Percentiles rank a stretch among this genome's conserved stretches.
phyloP scores from a whole-genome alignment of 1,139 yeast species.

The Arxiozyma heterogenica region DNA sequence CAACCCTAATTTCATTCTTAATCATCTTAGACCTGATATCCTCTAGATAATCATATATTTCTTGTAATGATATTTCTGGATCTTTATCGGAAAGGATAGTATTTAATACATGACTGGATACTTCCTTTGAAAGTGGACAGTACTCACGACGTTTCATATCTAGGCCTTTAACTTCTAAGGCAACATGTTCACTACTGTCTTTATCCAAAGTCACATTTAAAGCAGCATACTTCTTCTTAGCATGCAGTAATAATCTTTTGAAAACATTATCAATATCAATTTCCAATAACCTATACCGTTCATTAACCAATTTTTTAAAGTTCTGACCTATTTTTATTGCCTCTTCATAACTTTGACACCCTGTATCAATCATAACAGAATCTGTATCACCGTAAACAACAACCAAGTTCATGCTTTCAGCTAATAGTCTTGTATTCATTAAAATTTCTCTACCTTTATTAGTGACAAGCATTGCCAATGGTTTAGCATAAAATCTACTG shows the following conservation, averaged over 20 bases:
- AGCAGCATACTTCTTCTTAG: slow-evolving; percentile 98
- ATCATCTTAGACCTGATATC: slow-evolving; percentile 51
- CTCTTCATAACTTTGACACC: slow-evolving; percentile 55
- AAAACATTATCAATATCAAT: slow-evolving; percentile 93
- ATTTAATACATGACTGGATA: slow-evolving; percentile 66
- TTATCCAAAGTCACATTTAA: slow-evolving; percentile 49
- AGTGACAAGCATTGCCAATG: slow-evolving; percentile 92
- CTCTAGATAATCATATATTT: slow-evolving; percentile 66
- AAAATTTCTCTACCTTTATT: slow-evolving; percentile 92
- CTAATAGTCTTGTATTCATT: slow-evolving; percentile 86
- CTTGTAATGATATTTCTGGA: slow-evolving; percentile 67
- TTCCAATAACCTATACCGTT: slow-evolving; percentile 76
- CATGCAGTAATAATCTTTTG: slow-evolving; percentile 73
- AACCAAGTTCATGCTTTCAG: slow-evolving; percentile 70
- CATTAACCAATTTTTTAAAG: slow-evolving; percentile 79
- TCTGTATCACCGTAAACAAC: slow-evolving; percentile 99
- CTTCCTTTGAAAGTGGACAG: slow-evolving; percentile 85
- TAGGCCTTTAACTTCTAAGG: slow-evolving; percentile 86
- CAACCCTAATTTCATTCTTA: slow-evolving; percentile 51
- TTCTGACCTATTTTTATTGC: slow-evolving; percentile 79
- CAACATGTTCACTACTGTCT: slow-evolving; percentile 40
- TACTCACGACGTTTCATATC: slow-evolving; percentile 97
- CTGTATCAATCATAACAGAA: slow-evolving; percentile 97
- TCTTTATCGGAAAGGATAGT: slow-evolving; percentile 66
- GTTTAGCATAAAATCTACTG: slow-evolving; percentile 92